Evolutionary conservation across 176 grass and related monocot species (phyloP).

Genomic region (Metroxylon sagu): DNA sequence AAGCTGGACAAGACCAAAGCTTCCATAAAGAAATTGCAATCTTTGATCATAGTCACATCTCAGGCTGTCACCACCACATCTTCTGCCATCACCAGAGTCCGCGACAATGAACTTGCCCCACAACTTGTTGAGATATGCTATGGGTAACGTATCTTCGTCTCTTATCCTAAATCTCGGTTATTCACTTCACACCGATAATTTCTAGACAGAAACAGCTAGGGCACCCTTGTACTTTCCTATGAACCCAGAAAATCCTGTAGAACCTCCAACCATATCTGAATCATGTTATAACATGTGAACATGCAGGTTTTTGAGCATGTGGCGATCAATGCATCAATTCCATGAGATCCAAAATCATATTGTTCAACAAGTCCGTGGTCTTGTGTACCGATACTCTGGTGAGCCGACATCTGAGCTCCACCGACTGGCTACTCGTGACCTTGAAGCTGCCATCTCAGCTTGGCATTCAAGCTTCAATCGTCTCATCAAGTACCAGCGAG

Average conservation of each 20-base stretch:
- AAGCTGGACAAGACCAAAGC: slow-evolving; percentile 96
- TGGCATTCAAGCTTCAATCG: slow-evolving; percentile 94
- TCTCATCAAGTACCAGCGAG: slow-evolving; percentile 79
- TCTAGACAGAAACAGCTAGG: not conserved
- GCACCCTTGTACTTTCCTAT: too few relatives aligned
- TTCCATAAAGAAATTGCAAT: slow-evolving; percentile 94
- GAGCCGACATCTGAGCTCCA: slow-evolving; percentile 92
- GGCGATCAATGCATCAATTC: slow-evolving; percentile 89
- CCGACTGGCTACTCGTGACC: slow-evolving; percentile 74
- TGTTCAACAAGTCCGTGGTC: slow-evolving; percentile 86
- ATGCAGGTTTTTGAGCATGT: slow-evolving; percentile 82
- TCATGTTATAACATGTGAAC: not conserved
- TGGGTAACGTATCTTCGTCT: slow-evolving; percentile 38
- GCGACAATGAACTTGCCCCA: slow-evolving; percentile 90
- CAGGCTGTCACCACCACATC: slow-evolving; percentile 93
- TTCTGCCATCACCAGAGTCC: slow-evolving; percentile 77
- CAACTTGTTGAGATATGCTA: slow-evolving; percentile 95
- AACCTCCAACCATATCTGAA: not conserved
- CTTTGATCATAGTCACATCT: slow-evolving; percentile 78
- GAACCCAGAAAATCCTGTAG: too few relatives aligned
- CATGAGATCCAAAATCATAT: slow-evolving; percentile 87
- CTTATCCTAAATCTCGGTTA: not conserved
- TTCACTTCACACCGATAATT: not conserved
- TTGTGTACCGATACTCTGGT: slow-evolving; percentile 52
- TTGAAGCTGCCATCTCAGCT: slow-evolving; percentile 72